Evolutionary conservation across 2,329 filamentous ascomycete species (phyloP).

Genomic region (Calonectria henricotiae): DNA sequence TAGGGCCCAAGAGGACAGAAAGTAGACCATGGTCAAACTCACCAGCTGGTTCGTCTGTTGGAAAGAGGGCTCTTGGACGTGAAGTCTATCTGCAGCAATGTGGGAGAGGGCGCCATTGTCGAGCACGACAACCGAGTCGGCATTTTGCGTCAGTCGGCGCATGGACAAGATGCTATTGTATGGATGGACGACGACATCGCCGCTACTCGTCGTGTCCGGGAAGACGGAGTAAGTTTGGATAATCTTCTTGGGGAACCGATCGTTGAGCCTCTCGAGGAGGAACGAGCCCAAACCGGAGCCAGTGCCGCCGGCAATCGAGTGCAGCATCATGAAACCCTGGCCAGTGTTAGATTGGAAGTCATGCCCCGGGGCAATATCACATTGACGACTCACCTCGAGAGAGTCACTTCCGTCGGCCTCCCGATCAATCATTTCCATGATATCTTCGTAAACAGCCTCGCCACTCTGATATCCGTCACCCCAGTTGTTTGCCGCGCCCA

Average conservation of each 20-base stretch:
- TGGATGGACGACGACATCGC: constrained; percentile 96
- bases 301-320: constrained; percentile 97
- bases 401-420: constrained; percentile 99
- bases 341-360: not conserved
- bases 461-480: constrained; percentile 95
- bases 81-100: constrained; percentile 94
- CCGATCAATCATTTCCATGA: constrained; percentile 99
- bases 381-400: constrained; percentile 74
- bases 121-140: constrained; percentile 96
- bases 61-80: constrained; percentile 96
- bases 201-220: constrained; percentile 88
- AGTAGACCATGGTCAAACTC: constrained; percentile 44
- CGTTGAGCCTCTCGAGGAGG: constrained; percentile 94
- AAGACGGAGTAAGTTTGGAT: constrained; percentile 99
- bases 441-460: constrained; percentile 93
- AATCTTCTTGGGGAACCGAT: constrained; percentile 98
- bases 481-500: constrained; percentile 98
- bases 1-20: not conserved
- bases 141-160: constrained; percentile 93
- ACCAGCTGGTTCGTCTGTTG: constrained; percentile 98
- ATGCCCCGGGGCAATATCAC: not conserved
- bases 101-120: constrained; percentile 95
- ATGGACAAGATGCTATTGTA: constrained; percentile 98
- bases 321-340: constrained; percentile 96
- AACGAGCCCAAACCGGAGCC: constrained; percentile 97